Conservation (phyloP, 192 early-diverging fungal species). For the Coemansia sp. region DNA sequence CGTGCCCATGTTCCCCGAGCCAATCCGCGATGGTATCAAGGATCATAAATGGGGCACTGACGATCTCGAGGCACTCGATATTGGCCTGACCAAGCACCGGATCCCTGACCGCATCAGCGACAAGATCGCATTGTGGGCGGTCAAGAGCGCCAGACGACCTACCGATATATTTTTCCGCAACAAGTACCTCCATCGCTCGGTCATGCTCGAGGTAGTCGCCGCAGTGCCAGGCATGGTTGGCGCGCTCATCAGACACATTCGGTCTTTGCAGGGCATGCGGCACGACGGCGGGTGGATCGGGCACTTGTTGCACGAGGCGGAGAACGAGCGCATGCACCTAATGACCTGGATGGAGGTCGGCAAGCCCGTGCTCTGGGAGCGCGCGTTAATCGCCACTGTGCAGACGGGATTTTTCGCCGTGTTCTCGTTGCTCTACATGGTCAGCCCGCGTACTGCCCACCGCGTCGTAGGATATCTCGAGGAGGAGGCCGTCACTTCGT, state of each 20-base stretch:
- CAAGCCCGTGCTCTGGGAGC: conserved; percentile 66
- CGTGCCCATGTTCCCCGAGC: conserved; percentile 47
- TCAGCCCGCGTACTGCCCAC: conserved; percentile 81
- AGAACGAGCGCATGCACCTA: conserved; percentile 83
- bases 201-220: conserved; percentile 78
- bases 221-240: conserved; percentile 92
- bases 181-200: conserved; percentile 79
- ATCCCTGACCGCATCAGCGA: conserved; percentile 63
- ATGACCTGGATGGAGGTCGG: conserved; percentile 80
- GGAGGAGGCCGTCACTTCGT: conserved; percentile 91
- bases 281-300: conserved; percentile 93
- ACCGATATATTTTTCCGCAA: conserved; percentile 73
- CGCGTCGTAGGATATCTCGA: conserved; percentile 92
- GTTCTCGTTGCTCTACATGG: conserved; percentile 86
- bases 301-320: conserved; percentile 89
- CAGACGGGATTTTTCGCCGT: conserved; percentile 93
- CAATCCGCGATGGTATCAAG: conserved; percentile 69
- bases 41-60: conserved; percentile 57
- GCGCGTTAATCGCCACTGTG: conserved; percentile 69
- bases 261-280: conserved; percentile 72
- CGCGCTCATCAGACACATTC: conserved; percentile 77
- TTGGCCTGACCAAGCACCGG: conserved; percentile 66
- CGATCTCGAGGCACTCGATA: conserved; percentile 66
- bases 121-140: conserved; percentile 65
- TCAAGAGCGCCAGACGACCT: conserved; percentile 67